Conservation (phyloP, 371 early-diverging fungal genomes). For the Cokeromyces recurvatus region DNA sequence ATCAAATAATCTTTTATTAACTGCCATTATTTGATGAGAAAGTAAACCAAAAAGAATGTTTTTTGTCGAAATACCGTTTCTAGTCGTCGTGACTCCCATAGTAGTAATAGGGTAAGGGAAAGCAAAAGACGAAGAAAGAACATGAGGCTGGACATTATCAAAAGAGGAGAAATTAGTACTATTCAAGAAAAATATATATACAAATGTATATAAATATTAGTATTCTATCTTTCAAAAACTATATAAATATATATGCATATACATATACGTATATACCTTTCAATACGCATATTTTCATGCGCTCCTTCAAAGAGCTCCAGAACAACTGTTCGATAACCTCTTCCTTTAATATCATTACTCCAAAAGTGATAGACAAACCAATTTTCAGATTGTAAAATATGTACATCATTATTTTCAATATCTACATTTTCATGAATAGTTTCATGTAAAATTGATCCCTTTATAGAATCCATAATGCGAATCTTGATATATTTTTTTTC, state of each 20-base stretch:
- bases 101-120: constrained; percentile 68
- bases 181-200: too few relatives aligned
- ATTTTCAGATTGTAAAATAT: constrained; percentile 78
- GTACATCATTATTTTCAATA: constrained; percentile 45
- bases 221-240: too few relatives aligned
- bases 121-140: constrained; percentile 70
- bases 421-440: constrained; percentile 64
- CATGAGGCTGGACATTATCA: constrained; percentile 62
- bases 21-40: constrained; percentile 65
- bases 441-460: constrained; percentile 77
- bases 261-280: too few relatives aligned
- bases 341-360: constrained; percentile 59
- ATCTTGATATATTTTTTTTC: constrained; percentile 39
- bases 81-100: constrained; percentile 81
- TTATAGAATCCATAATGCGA: constrained; percentile 83
- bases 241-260: too few relatives aligned
- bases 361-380: constrained; percentile 88
- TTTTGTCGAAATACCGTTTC: constrained; percentile 80
- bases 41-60: constrained; percentile 79
- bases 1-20: constrained; percentile 80
- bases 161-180: constrained; percentile 75
- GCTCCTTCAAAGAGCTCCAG: constrained; percentile 86
- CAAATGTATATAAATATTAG: too few relatives aligned
- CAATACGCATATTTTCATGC: constrained; percentile 66
- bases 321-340: constrained; percentile 64